Evolutionary conservation across 1,139 yeast genomes (phyloP), one percentile per base, ranked within the genome.

Genomic region (Nakaseomyces delphensis): DNA sequence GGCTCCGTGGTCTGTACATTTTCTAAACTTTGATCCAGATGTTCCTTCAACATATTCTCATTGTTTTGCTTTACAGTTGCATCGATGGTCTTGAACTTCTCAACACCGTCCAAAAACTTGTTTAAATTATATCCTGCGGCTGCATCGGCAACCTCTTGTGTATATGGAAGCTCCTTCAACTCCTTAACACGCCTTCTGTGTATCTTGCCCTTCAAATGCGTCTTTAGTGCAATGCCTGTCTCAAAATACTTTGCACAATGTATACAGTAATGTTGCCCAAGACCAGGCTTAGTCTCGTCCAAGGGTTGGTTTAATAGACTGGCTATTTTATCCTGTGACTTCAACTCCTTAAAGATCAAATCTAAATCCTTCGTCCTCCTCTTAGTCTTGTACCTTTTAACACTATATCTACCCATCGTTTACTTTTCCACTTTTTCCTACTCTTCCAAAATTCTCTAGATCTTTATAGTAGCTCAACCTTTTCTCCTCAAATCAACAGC

Each of bases 201-300:
- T 8, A 80, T 73, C 60, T 87, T 87, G 8, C 83, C 74, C 55
- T 77, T 76, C 50, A 73, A 67, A 65, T 91, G 98, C 20, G 80
- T 73, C 50, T 77, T 77, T 48, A 84, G 70, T 11, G 95, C 83
- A 35, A 66, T 62, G 43, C 83, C 89, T 47, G 80, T 80, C 59
- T 89, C 96, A 58, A 78, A 86, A 63, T 91, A 86, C 63, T 82
- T 84, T 42, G 95, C 95, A 70, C 98, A 91, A 52, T 87, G 95
- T 45, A 91, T 74, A 65, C 97, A 91, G 64, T 86, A 91, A 64
- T 78, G 83, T 65, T 91, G 97, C 14, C 96, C 98, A 53, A 91
- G 67, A 3, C 98, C 98, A 0, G 96, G 91, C 60, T 82, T 82
- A 40, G 78, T 78, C 66, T 89, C 97, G 63, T 91, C 96, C 45